Evolutionary conservation across 2,329 filamentous ascomycete genomes (phyloP).

Genomic region (Penicillium vulpinum): DNA sequence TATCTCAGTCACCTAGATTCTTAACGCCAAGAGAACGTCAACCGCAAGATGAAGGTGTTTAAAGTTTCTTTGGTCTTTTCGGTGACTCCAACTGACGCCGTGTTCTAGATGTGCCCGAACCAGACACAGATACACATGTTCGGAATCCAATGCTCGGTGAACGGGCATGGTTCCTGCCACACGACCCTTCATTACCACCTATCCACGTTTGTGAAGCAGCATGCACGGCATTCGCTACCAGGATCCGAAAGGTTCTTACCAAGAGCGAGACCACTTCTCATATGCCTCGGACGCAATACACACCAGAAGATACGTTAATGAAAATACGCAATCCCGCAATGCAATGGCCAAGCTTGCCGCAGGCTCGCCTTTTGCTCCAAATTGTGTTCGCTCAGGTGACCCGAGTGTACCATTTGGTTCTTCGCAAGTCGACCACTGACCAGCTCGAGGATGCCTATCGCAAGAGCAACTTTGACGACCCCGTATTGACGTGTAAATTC

Average conservation of each 20-base stretch:
- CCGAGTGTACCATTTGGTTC: conserved; percentile 29
- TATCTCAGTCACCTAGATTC: conserved; percentile 7
- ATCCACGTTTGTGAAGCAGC: conserved; percentile 30
- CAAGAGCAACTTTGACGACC: conserved; percentile 17
- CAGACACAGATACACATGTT: conserved; percentile 10
- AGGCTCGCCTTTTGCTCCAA: conserved; percentile 30
- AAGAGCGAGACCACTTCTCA: conserved; percentile 21
- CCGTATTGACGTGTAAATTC: conserved; percentile 42
- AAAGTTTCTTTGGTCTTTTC: neutral
- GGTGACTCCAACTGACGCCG: neutral
- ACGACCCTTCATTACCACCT: conserved; percentile 18
- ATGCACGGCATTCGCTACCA: conserved; percentile 31
- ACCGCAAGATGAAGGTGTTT: neutral
- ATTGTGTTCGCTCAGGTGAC: conserved; percentile 31
- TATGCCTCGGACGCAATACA: conserved; percentile 27
- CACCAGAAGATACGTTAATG: conserved; percentile 17
- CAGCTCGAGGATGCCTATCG: conserved; percentile 34
- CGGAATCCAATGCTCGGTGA: conserved; percentile 23
- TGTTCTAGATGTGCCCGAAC: neutral
- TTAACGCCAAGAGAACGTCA: neutral
- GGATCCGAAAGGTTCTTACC: conserved; percentile 29
- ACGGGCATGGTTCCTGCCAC: conserved; percentile 23
- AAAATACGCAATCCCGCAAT: conserved; percentile 14
- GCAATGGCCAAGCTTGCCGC: conserved; percentile 27
- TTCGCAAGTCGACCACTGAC: conserved; percentile 37